phyloP scores from a whole-genome alignment of 768 basidiomycete species.

The Coprinopsis marcescibilis region DNA sequence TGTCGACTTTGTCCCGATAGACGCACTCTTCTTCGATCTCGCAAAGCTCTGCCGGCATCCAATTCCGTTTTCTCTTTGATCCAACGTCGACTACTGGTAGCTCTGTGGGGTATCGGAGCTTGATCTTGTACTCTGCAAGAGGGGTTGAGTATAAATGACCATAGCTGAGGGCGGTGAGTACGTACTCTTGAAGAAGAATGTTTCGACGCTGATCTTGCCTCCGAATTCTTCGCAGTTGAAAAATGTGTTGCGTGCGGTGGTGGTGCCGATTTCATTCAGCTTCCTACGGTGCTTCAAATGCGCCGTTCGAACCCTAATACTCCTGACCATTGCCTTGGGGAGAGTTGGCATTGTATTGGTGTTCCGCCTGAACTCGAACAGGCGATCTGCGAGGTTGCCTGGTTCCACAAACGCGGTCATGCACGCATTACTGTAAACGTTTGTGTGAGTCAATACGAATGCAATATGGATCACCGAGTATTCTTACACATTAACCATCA shows the following conservation, averaged over 20 bases:
- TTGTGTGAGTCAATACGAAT: neutral
- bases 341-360: constrained; percentile 37
- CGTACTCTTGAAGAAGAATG: constrained; percentile 58
- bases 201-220: constrained; percentile 47
- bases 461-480: neutral
- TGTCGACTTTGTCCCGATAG: constrained; percentile 54
- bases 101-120: constrained; percentile 35
- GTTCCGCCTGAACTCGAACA: constrained; percentile 37
- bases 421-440: constrained; percentile 37
- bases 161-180: constrained; percentile 1
- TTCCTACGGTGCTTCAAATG: constrained; percentile 53
- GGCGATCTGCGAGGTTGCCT: constrained; percentile 53
- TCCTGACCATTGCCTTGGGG: constrained; percentile 41
- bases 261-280: constrained; percentile 12
- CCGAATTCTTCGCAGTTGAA: constrained; percentile 25
- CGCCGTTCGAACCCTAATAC: constrained; percentile 49
- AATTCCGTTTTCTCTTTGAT: constrained; percentile 21
- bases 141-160: neutral
- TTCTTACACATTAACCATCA: constrained; percentile 45
- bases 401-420: constrained; percentile 49
- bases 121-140: constrained; percentile 50
- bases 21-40: constrained; percentile 50
- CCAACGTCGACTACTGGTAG: constrained; percentile 47
- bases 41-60: constrained; percentile 65
- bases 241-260: constrained; percentile 16